These are phyloP conservation scores for Raffaelea deltoideospora DNA, from an alignment of 2,329 filamentous ascomycete species.

Conservation along the genomic window DNA sequence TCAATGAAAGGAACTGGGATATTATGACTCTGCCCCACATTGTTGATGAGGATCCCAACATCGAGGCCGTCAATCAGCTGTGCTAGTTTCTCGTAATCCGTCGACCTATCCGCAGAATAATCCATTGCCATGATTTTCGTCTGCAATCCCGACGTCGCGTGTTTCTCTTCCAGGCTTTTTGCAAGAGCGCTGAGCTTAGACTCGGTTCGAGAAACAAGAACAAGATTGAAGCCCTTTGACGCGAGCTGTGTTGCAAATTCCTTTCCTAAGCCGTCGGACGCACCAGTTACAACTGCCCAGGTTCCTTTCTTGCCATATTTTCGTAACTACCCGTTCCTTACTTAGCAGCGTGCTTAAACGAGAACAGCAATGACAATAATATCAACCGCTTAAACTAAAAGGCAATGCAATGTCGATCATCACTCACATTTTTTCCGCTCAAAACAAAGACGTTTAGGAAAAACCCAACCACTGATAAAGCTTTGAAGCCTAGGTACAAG, in stretches of 20 bases:
- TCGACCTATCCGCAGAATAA: constrained; percentile 64
- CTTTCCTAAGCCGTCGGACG: constrained; percentile 92
- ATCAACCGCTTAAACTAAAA: neutral
- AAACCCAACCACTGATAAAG: constrained; percentile 43
- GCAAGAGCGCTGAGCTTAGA: constrained; percentile 74
- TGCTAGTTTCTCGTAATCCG: constrained; percentile 63
- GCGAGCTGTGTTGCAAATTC: constrained; percentile 89
- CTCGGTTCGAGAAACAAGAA: constrained; percentile 90
- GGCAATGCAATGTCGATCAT: neutral
- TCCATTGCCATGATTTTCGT: constrained; percentile 83
- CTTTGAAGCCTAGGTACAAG: constrained; percentile 39
- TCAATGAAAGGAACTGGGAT: constrained; percentile 82
- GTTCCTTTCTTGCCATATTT: constrained; percentile 84
- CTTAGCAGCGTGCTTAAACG: neutral
- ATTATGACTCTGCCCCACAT: constrained; percentile 85
- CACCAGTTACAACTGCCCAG: constrained; percentile 90
- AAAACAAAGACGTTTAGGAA: constrained; percentile 55
- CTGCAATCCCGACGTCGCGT: constrained; percentile 44
- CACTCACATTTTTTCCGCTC: constrained; percentile 42
- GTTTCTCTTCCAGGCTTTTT: constrained; percentile 57
- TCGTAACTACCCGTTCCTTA: constrained; percentile 70
- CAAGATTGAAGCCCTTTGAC: constrained; percentile 79
- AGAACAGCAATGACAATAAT: too few species aligned
- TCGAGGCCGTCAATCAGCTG: constrained; percentile 58
- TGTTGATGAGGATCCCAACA: constrained; percentile 83